These are phyloP conservation scores for Cardamine resedifolia DNA, from an alignment of 345 rosid genomes.

Conservation along the genomic window DNA sequence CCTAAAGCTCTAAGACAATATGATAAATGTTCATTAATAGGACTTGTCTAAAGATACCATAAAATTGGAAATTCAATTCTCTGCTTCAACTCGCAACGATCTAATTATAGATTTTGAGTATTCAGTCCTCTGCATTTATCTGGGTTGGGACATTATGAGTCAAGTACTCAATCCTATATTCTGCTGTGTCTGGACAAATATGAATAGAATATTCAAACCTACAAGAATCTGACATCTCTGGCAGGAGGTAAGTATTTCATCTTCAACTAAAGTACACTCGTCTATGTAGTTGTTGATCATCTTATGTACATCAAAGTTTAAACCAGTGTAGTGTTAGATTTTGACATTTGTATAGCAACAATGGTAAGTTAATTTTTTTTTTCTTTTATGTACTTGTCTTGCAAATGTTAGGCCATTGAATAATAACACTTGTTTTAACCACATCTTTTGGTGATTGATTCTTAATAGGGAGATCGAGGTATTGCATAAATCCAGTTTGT, in stretches of 20 bases:
- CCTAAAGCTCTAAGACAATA: no score
- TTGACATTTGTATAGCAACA: neutral
- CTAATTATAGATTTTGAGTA: no score
- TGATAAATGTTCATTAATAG: no score
- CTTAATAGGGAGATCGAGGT: neutral
- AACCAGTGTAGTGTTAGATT: neutral
- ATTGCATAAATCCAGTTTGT: neutral
- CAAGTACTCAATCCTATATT: neutral
- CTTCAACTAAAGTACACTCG: neutral
- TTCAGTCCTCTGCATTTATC: neutral
- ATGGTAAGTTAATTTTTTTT: neutral
- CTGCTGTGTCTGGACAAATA: no score
- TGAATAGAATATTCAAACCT: no score
- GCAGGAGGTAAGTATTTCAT: neutral
- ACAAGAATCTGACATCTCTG: neutral
- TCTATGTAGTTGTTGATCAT: neutral
- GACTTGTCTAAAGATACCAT: no score
- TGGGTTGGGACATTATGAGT: neutral
- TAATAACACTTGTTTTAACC: neutral
- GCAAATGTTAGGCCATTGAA: neutral
- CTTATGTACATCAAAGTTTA: neutral
- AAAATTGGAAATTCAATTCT: no score
- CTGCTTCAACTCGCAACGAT: no score
- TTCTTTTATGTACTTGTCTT: neutral
- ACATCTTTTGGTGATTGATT: neutral